Conservation (phyloP, 225 moss, liverwort and hornwort genomes). For the Rhytidiadelphus loreus region DNA sequence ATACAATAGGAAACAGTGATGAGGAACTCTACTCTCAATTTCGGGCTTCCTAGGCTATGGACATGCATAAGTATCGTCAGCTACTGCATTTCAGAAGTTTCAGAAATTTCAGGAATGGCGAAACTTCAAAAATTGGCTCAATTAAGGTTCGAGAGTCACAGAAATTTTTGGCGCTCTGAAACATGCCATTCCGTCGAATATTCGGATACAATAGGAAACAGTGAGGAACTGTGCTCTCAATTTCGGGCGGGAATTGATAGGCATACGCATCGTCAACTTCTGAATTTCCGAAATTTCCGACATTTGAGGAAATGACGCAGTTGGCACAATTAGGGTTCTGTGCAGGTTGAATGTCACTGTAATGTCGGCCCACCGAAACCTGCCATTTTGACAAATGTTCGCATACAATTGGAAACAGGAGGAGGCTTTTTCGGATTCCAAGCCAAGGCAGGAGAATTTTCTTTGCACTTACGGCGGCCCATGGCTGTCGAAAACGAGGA, state of each 20-base stretch:
- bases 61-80: not conserved
- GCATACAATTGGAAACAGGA: not conserved
- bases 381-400: not conserved
- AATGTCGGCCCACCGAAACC: not conserved
- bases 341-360: not conserved
- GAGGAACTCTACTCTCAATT: not conserved
- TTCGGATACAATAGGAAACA: too few species aligned
- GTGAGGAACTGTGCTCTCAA: not conserved
- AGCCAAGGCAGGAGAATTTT: not conserved
- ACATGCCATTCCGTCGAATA: not conserved
- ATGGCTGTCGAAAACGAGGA: not conserved
- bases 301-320: not conserved
- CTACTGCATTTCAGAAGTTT: not conserved
- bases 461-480: slow-evolving; percentile 25
- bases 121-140: not conserved
- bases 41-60: too few species aligned
- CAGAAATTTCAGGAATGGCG: not conserved
- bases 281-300: not conserved
- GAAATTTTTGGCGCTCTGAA: not conserved
- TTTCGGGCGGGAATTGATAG: not conserved
- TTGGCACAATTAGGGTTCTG: not conserved
- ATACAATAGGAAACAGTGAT: not conserved
- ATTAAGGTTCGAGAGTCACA: not conserved
- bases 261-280: not conserved
- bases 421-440: not conserved